A percentile compares a stretch with the other conserved stretches of the same genome.
phyloP scores from a whole-genome alignment of 2,329 filamentous ascomycete genomes.

The Scedosporium aurantiacum region DNA sequence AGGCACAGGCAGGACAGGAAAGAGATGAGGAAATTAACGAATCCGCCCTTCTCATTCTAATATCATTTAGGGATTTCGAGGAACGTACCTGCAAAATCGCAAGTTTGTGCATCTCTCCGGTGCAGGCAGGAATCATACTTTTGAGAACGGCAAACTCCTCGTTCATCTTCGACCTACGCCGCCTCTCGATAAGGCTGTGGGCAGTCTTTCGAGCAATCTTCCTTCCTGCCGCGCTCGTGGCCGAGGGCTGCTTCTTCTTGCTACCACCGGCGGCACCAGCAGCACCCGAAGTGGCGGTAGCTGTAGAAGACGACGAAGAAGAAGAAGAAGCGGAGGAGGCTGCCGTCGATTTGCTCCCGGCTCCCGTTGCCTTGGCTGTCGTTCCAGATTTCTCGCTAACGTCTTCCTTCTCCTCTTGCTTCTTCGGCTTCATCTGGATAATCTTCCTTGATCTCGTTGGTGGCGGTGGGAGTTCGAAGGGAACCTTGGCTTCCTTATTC shows the following conservation, averaged over 20 bases:
- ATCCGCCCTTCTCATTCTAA: too few species aligned
- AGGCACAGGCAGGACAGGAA: background rate
- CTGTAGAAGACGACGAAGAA: conserved; percentile 12
- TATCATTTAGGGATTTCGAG: background rate
- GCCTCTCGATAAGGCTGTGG: conserved; percentile 85
- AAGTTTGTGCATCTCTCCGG: conserved; percentile 96
- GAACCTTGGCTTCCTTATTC: conserved; percentile 39
- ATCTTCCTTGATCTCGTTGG: conserved; percentile 90
- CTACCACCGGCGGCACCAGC: conserved; percentile 18
- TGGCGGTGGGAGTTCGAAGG: conserved; percentile 78
- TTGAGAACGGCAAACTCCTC: conserved; percentile 93
- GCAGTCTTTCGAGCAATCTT: conserved; percentile 95
- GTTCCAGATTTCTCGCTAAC: conserved; percentile 8
- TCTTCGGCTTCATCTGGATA: conserved; percentile 84
- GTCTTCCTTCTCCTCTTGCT: conserved; percentile 26
- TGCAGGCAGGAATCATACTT: conserved; percentile 89
- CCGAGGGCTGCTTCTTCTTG: conserved; percentile 69
- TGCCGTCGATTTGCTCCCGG: conserved; percentile 13
- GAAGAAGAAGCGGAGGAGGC: conserved; percentile 8
- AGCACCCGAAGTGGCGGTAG: conserved; percentile 10
- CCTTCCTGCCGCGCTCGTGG: conserved; percentile 73
- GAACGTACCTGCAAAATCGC: conserved; percentile 75
- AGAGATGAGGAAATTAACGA: background rate
- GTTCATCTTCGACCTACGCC: conserved; percentile 93
- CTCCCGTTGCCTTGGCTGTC: conserved; percentile 8